Conservation (phyloP, 2,329 filamentous ascomycete species). For the Fusarium pilosicola region DNA sequence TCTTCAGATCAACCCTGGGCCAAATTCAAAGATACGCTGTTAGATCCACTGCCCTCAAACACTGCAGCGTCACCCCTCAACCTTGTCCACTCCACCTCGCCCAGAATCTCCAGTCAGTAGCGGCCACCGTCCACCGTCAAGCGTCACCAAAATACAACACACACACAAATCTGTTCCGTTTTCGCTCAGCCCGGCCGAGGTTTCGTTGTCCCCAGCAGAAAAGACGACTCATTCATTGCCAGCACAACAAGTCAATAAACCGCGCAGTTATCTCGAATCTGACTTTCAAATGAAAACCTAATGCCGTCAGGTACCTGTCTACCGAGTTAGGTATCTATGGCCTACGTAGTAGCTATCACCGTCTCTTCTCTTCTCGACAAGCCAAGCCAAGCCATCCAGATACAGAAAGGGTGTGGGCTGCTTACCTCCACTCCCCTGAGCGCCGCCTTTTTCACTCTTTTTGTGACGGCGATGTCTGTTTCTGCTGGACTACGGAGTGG, state of each 20-base stretch:
- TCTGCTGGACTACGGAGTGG: conserved; percentile 24
- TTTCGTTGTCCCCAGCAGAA: conserved; percentile 33
- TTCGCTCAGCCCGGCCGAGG: conserved; percentile 11
- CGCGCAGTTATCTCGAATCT: conserved; percentile 5
- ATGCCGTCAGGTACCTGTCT: conserved; percentile 10
- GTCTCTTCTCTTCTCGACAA: conserved; percentile 18
- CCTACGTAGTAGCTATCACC: conserved; percentile 11
- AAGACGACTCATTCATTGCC: conserved; percentile 2
- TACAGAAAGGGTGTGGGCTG: neutral
- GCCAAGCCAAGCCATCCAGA: neutral
- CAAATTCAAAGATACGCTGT: conserved; percentile 3
- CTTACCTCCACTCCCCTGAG: neutral
- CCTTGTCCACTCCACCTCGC: conserved; percentile 18
- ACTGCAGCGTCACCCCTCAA: conserved; percentile 12
- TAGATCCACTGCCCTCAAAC: conserved; percentile 7
- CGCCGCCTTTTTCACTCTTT: conserved; percentile 22
- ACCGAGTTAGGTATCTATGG: conserved; percentile 17
- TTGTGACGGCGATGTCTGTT: conserved; percentile 23
- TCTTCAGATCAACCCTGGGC: conserved; percentile 17
- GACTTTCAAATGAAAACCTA: neutral
- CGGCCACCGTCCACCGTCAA: conserved; percentile 17
- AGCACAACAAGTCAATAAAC: conserved; percentile 27
- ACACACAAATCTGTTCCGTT: conserved; percentile 23
- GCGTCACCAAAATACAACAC: conserved; percentile 27
- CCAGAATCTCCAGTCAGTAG: conserved; percentile 12